Evolutionary conservation across 441 rosid genomes (phyloP), one percentile per base, ranked within the genome.

Genomic region (Raphanus hybrid): DNA sequence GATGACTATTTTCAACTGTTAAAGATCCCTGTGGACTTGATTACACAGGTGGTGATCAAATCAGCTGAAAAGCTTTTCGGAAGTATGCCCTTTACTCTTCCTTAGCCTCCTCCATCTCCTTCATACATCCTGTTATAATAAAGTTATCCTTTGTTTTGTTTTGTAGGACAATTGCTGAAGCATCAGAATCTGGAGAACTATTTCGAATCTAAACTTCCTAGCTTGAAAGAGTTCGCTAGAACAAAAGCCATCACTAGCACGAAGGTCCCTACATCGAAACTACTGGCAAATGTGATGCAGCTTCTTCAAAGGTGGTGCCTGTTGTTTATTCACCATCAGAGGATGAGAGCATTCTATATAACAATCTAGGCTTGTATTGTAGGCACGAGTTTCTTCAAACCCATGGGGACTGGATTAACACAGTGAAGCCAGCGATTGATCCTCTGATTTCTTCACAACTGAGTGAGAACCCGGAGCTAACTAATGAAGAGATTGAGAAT

Each of bases 1-100:
- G 99, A 93, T 86, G 97, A 96, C 85, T 91, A 81, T 86, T 89
- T 93, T 84, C 92, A 92, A 83, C 84, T 85, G 66, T 52, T 82
- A 54, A 91, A 92, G 80, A 84, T 92, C 77, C 96, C 96, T 34
- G 79, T 64, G 50, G 96, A 34, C 67, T 3, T 26, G 67, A 14
- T 63, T 15, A 34, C 67, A 63, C 45, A 63, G 4, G 97, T 86
- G 84, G 67, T 63, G 67, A 34, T 63, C 45, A 63, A 34, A 34
- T 34, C 45, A 34, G 26, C 67, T 63, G 67, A 63, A 34, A 63
- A 63, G 45, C 67, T 63, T 3, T 63, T 63, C 6, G 67, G 67
- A 15, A 63, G 45, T 63, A 63, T 8, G 45, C 7, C 11, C 20
- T 34, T 15, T 34, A 6, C 43, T 62, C 75, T 34, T 63, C 45